Evolutionary conservation across 345 rosid species (phyloP).

Genomic region (Cardamine resedifolia): DNA sequence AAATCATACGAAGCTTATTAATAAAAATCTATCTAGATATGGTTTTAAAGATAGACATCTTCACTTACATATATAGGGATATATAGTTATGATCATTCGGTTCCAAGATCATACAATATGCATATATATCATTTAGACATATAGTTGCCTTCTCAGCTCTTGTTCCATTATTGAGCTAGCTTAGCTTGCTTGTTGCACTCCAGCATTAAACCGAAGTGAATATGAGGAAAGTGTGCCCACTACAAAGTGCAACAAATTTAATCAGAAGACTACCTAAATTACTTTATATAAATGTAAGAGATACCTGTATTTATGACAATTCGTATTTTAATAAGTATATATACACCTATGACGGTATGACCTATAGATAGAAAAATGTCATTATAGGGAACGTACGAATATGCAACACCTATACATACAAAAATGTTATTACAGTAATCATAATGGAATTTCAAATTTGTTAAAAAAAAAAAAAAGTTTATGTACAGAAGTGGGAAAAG

Average conservation of each 20-base stretch:
- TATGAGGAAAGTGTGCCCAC: constrained; percentile 99
- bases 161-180: constrained; percentile 39
- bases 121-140: neutral
- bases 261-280: neutral
- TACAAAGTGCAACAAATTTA: constrained; percentile 29
- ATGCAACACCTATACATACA: too few species aligned
- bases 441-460: too few species aligned
- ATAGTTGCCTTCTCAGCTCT: constrained; percentile 16
- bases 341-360: neutral
- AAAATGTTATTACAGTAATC: too few species aligned
- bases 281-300: neutral
- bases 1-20: constrained; percentile 7
- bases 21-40: neutral
- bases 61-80: too few species aligned
- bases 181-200: constrained; percentile 71
- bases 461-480: too few species aligned
- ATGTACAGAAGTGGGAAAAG: too few species aligned
- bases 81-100: constrained; percentile 9
- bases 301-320: neutral
- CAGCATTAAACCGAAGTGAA: constrained; percentile 82
- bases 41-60: constrained; percentile 13
- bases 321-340: neutral
- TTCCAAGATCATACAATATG: constrained; percentile 9
- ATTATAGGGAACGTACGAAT: neutral
- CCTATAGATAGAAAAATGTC: neutral